Conservation (phyloP, 352 stramenopile species). For the Phytophthora sojae region DNA sequence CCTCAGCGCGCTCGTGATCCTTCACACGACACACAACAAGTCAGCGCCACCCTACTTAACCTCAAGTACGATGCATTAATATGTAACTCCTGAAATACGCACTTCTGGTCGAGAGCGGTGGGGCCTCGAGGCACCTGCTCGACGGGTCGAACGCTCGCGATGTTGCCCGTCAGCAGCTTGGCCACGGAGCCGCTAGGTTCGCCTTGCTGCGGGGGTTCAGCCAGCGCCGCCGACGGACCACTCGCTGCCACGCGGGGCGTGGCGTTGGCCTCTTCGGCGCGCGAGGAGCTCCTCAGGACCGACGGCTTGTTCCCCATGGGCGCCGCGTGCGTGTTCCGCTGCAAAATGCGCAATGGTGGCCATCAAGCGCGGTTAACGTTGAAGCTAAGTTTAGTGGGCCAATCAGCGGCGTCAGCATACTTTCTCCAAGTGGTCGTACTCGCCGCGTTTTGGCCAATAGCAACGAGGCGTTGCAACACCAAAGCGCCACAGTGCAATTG, state of each 20-base stretch:
- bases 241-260: constrained; percentile 13
- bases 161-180: constrained; percentile 35
- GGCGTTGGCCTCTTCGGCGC: constrained; percentile 22
- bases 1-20: constrained; percentile 82
- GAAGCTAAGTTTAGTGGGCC: constrained; percentile 28
- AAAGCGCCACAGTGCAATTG: neutral
- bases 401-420: neutral
- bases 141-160: constrained; percentile 62
- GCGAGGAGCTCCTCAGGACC: constrained; percentile 51
- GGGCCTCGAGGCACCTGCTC: constrained; percentile 31
- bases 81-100: neutral
- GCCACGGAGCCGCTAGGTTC: constrained; percentile 10
- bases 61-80: neutral
- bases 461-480: neutral
- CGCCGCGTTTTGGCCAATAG: constrained; percentile 4
- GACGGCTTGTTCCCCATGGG: constrained; percentile 77
- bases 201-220: constrained; percentile 13
- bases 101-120: constrained; percentile 81
- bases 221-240: neutral
- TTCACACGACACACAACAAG: constrained; percentile 15
- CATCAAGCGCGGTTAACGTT: constrained; percentile 5
- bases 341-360: constrained; percentile 3
- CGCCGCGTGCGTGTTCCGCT: neutral
- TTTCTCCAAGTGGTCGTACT: neutral
- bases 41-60: neutral